Conservation (phyloP, 352 stramenopile genomes). For the Aphanomyces astaci region DNA sequence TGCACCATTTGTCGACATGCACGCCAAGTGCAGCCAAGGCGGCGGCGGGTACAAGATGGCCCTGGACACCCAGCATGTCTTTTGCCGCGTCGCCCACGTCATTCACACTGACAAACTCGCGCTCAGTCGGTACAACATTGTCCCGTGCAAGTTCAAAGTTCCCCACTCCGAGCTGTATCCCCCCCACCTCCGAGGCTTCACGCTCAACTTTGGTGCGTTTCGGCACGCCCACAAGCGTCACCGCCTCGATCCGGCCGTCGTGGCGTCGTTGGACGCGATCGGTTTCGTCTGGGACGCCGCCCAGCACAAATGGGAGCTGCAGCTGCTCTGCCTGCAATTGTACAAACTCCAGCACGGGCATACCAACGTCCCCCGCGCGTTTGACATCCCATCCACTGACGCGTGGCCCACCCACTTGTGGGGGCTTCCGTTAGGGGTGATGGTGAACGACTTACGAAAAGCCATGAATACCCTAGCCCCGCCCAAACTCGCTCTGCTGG, state of each 20-base stretch:
- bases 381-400: constrained; percentile 39
- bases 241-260: not conserved
- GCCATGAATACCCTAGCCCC: constrained; percentile 37
- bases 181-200: not conserved
- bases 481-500: constrained; percentile 38
- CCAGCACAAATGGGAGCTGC: not conserved
- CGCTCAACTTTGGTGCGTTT: constrained; percentile 8
- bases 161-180: not conserved
- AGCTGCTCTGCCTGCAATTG: constrained; percentile 27
- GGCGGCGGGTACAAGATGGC: not conserved
- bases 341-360: constrained; percentile 38
- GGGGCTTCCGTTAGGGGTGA: constrained; percentile 33
- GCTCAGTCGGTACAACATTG: not conserved
- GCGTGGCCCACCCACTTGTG: constrained; percentile 33
- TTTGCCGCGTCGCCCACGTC: not conserved
- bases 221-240: not conserved
- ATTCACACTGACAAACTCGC: not conserved
- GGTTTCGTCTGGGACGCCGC: not conserved
- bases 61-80: not conserved
- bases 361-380: constrained; percentile 31
- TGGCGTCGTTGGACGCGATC: constrained; percentile 2
- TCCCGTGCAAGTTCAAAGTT: not conserved
- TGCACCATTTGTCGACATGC: not conserved
- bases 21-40: too few species aligned
- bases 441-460: constrained; percentile 44